Evolutionary conservation across 257 asterid genomes (phyloP), one percentile per base, ranked within the genome.

Genomic region (Nicotiana attenuata): DNA sequence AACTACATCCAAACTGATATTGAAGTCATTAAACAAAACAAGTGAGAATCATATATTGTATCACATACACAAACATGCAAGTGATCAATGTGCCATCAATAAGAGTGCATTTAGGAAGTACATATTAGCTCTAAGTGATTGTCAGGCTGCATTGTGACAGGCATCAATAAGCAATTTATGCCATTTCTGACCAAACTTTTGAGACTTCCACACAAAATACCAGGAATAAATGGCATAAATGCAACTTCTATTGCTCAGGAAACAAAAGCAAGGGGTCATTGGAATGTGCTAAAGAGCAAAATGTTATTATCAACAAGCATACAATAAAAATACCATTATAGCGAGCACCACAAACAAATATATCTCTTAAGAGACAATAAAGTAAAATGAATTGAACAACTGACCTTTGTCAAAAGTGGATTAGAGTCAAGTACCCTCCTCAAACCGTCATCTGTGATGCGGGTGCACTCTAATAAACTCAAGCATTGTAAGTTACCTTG

Each of bases 361-460:
- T 71, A 71, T 22, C 3, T 41, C 13, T 52, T 71, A 45, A 71
- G 33, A 71, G 50, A 69, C 59, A 71, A 10, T 50, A 50, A 50
- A 28, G 64, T 50, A 47, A 75, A 75, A 50, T 17, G 57, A 71
- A 28, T 80, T 3, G 47, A 41, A 65, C 17, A n/a, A 79, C 93
- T 50, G 17, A 96, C 99, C 99, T 92, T 96, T 16, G 87, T 93
- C 88, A 96, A 77, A 29, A 84, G 85, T 47, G 89, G 91, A 90
- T 92, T 96, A 61, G 87, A 78, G 78, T 92, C 94, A 77, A 96
- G 93, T 19, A 96, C 86, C 28, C 86, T 91, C 87, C 87, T 90
- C 80, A 96, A 66, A 73, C 96, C 90, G 77, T 87, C 92, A 86
- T 90, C 94, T 1, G 99, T 93, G 80, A 96, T 83, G 86, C 84